These are phyloP conservation scores for Cryomyces minteri DNA, from an alignment of 495 filamentous ascomycete genomes.

Conservation along the genomic window DNA sequence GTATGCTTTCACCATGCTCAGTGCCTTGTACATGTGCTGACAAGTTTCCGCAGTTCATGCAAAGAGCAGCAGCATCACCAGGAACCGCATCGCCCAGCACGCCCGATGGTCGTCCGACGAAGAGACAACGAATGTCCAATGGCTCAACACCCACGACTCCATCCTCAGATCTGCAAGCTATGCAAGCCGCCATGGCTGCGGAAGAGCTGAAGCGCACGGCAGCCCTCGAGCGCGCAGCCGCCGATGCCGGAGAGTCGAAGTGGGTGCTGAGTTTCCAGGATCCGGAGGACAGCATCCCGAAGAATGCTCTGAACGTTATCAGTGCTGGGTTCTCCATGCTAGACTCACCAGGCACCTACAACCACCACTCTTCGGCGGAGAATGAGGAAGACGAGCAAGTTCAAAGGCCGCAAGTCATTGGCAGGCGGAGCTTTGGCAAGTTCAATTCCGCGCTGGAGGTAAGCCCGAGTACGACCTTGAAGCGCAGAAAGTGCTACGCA, in stretches of 20 bases:
- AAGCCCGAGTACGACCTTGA: too few species aligned
- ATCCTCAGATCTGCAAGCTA: slow-evolving; percentile 25
- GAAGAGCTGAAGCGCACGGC: slow-evolving; percentile 58
- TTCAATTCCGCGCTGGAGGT: slow-evolving; percentile 1
- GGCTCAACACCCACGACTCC: slow-evolving; percentile 12
- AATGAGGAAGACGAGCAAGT: slow-evolving; percentile 3
- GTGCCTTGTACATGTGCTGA: neutral
- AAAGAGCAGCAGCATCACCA: slow-evolving; percentile 51
- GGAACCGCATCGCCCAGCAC: slow-evolving; percentile 8
- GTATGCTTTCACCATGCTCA: slow-evolving; percentile 17
- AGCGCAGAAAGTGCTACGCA: too few species aligned
- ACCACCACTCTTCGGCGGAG: slow-evolving; percentile 6
- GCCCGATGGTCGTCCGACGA: slow-evolving; percentile 25
- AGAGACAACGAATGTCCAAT: slow-evolving; percentile 26
- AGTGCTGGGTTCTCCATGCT: slow-evolving; percentile 26
- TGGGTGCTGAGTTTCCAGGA: slow-evolving; percentile 54
- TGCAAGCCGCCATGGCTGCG: slow-evolving; percentile 50
- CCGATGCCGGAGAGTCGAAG: slow-evolving; percentile 63
- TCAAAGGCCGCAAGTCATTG: too few species aligned
- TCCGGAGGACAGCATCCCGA: neutral
- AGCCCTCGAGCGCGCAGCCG: slow-evolving; percentile 51
- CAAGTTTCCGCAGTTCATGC: slow-evolving; percentile 57
- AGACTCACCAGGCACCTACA: slow-evolving; percentile 9
- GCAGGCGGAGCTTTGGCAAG: slow-evolving; percentile 26
- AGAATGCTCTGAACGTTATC: slow-evolving; percentile 15